Evolutionary conservation across 768 basidiomycete species (phyloP), one percentile per base, ranked within the genome.

Genomic region (Podaxis sp.): DNA sequence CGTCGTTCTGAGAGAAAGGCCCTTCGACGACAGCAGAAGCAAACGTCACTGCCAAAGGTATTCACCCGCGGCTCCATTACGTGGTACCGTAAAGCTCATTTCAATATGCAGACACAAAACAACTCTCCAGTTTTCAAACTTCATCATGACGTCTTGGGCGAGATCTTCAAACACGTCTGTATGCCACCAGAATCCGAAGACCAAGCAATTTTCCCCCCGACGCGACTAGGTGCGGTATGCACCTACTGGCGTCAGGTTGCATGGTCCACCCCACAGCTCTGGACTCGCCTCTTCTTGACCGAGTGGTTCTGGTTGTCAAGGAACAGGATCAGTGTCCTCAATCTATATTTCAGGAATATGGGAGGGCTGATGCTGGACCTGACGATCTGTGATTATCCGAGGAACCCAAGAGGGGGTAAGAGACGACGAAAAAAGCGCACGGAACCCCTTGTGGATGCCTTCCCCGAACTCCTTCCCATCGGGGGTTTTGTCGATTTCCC

Each of bases 321-420:
- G 36, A 22, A 55, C 13, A 55, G 54, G 54, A 37, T 55, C 37
- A 19, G 19, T 22, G 38, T 55, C 33, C 54, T 55, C 54, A 15
- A 55, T 12, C 29, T 38, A 37, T 55, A 55, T 55, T 40, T 55
- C 54, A 55, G 4, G n/a, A 55, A 55, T 40, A 40, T 55, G 17
- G 22, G 54, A 22, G 38, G n/a, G 15, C 19, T 22, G 36, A 40
- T 22, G 15, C 29, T 55, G 54, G 19, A n/a, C 9, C 19, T 50
- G 29, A 11, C 25, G 12, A 50, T 27, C 49, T 24, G 22, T 24
- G 13, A 9, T 24, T 50, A 24, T 12, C 49, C 49, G 12, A 25
- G 19, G 24, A 12, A 15, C 22, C 22, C 49, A 4, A 24, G 7
- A 12, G 22, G 49, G 22, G 22, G 25, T 8, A 15, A 12, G 15